Base-by-base conservation (phyloP, 139 green algal species). In the Raphidocelis subcapitata region DNA sequence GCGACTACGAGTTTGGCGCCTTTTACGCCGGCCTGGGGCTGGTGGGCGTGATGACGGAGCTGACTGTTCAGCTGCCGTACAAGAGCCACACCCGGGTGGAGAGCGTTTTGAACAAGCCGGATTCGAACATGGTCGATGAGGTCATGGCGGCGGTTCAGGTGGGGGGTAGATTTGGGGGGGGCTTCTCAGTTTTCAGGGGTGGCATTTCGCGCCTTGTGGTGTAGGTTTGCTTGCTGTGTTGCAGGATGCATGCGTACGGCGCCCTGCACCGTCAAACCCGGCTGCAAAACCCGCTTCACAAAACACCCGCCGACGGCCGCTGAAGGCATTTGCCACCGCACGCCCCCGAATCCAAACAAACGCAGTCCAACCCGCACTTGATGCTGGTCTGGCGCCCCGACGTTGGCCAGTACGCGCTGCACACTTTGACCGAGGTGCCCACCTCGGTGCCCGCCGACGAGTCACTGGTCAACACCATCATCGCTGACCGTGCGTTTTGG, bases 1-100 rank as follows among this genome's bases (percentile, higher is more conserved):
- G 21, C 4, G 44, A 51, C 20, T 21, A 44, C 12, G 69, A 76
- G 44, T 68, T 61, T n/a, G 33, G 12, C 0, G 69, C 23, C 18
- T 41, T 76, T n/a, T 29, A 37, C 18, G 69, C 59, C 4, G 60
- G 69, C 29, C 21, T 76, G 12, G 69, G 69, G 5, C 29, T 68
- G 23, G 46, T 62, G 23, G 69, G 69, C 5, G 33, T 76, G 14
- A 69, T 76, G 60, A 76, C 69, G 4, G 69, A 76, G 69, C 12
- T 61, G 10, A 14, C 18, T 5, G 5, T 61, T 5, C 54, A 61
- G 54, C 54, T 61, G 10, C 12, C 10, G 10, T 14, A 8, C 10
- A 8, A 8, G 10, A 61, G 24, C 24, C 54, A 61, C 54, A 61
- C 54, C 10, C 54, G n/a, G 12, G 5, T 61, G 10, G 18, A 33